A percentile compares a stretch with the other conserved stretches of the same genome.
Evolutionary conservation across 2,329 filamentous ascomycete species (phyloP).

Genomic region (Trichoderma guizhouense): DNA sequence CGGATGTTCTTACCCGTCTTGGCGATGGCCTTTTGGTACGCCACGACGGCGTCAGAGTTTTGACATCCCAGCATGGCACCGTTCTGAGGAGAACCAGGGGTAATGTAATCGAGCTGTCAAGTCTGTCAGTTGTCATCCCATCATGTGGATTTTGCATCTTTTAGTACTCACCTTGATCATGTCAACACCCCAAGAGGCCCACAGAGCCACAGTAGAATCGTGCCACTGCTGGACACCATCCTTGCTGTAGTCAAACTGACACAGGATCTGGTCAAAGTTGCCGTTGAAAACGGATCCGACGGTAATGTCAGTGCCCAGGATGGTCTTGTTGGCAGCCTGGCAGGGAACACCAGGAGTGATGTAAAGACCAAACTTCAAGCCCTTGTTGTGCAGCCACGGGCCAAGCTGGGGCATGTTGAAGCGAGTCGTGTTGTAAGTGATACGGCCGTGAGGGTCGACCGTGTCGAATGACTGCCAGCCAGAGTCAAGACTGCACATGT

Average conservation of each 20-base stretch:
- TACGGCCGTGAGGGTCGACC: constrained; percentile 14
- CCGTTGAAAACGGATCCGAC: background rate
- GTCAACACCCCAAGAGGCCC: constrained; percentile 19
- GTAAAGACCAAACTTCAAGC: constrained; percentile 14
- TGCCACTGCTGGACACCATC: constrained; percentile 19
- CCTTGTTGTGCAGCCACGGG: constrained; percentile 13
- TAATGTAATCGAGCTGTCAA: constrained; percentile 11
- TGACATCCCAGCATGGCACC: constrained; percentile 18
- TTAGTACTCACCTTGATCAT: constrained; percentile 12
- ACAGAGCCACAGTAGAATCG: constrained; percentile 14
- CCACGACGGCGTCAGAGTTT: constrained; percentile 10
- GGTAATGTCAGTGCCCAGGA: constrained; percentile 4
- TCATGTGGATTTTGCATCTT: too few relatives aligned
- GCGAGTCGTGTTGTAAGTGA: constrained; percentile 16
- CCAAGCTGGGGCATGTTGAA: constrained; percentile 18
- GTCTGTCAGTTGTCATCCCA: background rate
- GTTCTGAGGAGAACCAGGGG: constrained; percentile 16
- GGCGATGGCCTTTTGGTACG: constrained; percentile 15
- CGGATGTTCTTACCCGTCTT: constrained; percentile 16
- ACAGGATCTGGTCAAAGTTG: constrained; percentile 19
- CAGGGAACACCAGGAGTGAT: constrained; percentile 18
- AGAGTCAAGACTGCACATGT: constrained; percentile 23
- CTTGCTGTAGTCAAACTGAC: constrained; percentile 18
- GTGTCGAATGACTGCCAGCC: constrained; percentile 27
- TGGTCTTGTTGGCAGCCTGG: constrained; percentile 16